Evolutionary conservation across 768 basidiomycete genomes (phyloP), one percentile per base, ranked within the genome.

Genomic region (Leccinum subgranulosum): DNA sequence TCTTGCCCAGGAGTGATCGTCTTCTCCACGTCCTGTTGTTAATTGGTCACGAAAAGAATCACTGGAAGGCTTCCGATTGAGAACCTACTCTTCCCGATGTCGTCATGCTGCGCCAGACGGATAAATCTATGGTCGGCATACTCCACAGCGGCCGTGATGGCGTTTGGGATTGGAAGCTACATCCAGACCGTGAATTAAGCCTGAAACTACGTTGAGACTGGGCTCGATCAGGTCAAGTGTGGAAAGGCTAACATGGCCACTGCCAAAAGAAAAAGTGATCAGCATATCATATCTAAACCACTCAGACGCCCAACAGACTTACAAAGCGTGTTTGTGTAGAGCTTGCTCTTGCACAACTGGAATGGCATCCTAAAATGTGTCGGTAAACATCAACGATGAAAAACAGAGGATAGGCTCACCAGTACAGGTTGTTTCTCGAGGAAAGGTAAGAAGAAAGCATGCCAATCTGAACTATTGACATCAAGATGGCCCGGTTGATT

Each of bases 311-410:
- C 25, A 39, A 39, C 25, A 19, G 53, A 9, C 64, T 51, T 47
- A 66, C 64, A 49, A 6, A 66, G 58, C 4, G 65, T 66, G 39
- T 66, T 66, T 10, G 65, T 58, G 36, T 66, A 66, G 14, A 66
- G 58, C 21, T 66, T 66, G 55, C 64, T 66, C 61, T 66, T 65
- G 59, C 56, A 63, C 25, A 66, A n/a, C 39, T 65, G 54, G 49
- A 66, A 66, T 31, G 64, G 61, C 58, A 62, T 57, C 64, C 65
- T 66, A 19, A 34, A 31, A 34, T n/a, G 25, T 49, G 25, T 51
- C 11, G 5, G 49, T 19, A 19, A 21, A 34, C 9, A 21, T 27
- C n/a, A 29, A 49, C 21, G 14, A 28, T 5, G 9, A 10, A 10
- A 19, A 15, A 21, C 28, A 43, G 9, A 31, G 23, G 28, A 17